phyloP scores from a whole-genome alignment of 2,329 filamentous ascomycete genomes.

The Exophiala phaeomuriformis region DNA sequence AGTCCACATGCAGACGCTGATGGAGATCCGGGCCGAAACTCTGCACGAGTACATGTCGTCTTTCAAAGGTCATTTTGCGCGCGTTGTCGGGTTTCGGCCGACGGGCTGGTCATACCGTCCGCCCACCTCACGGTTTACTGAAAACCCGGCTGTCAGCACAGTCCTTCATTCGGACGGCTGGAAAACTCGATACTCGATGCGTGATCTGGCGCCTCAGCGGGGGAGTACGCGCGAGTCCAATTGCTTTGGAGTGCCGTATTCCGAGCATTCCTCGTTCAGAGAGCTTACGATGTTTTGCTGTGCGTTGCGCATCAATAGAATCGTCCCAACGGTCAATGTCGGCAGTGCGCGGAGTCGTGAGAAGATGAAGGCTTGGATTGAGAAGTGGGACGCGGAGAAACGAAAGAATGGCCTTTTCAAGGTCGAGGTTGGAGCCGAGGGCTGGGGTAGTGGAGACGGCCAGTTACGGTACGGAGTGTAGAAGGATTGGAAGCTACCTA shows the following conservation, averaged over 20 bases:
- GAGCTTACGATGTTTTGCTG: constrained; percentile 93
- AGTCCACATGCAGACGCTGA: constrained; percentile 94
- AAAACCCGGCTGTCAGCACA: constrained; percentile 56
- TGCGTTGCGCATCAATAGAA: constrained; percentile 73
- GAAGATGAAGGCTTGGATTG: constrained; percentile 60
- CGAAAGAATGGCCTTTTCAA: constrained; percentile 55
- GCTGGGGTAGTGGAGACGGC: constrained; percentile 27
- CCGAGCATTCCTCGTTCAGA: constrained; percentile 89
- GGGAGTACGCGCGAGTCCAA: constrained; percentile 75
- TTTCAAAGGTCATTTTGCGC: constrained; percentile 73
- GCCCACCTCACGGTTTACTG: constrained; percentile 54
- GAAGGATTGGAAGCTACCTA: background rate
- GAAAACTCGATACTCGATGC: constrained; percentile 64
- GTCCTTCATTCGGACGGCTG: constrained; percentile 64
- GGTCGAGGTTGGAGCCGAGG: constrained; percentile 31
- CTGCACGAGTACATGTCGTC: constrained; percentile 77
- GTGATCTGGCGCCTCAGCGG: constrained; percentile 70
- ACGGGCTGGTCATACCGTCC: constrained; percentile 92
- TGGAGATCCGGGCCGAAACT: constrained; percentile 87
- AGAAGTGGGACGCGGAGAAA: constrained; percentile 56
- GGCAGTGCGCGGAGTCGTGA: constrained; percentile 57
- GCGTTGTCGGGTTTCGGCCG: constrained; percentile 83
- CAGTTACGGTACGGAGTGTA: constrained; percentile 22
- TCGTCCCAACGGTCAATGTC: constrained; percentile 93
- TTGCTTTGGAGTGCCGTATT: constrained; percentile 92